These are phyloP conservation scores for Anisodus acutangulus DNA, from an alignment of 257 asterid species.

Conservation along the genomic window DNA sequence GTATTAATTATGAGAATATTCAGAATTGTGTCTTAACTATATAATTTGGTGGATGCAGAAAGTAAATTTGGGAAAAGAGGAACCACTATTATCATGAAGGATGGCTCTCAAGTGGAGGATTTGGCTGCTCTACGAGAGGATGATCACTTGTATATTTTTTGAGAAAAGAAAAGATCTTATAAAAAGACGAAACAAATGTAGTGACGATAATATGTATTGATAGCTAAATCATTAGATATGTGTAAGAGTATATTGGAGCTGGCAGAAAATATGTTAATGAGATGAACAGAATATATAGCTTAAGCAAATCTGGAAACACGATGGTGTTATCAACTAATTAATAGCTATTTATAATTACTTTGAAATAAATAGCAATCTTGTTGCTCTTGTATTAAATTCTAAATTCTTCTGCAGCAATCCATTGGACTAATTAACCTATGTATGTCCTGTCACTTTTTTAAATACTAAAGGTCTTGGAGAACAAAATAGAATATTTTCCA, in stretches of 20 bases:
- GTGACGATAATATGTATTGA: background rate
- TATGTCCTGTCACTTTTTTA: no score
- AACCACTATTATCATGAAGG: slow-evolving; percentile 61
- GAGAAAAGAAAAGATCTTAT: slow-evolving; percentile 27
- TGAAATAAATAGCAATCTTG: no score
- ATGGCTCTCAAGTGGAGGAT: slow-evolving; percentile 91
- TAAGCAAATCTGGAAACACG: background rate
- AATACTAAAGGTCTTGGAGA: slow-evolving; percentile 73
- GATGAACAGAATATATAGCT: background rate
- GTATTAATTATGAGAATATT: background rate
- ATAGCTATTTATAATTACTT: no score
- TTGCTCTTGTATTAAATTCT: no score
- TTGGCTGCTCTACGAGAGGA: slow-evolving; percentile 72
- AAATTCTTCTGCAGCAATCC: no score
- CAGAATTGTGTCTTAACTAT: background rate
- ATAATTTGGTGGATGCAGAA: slow-evolving; percentile 56
- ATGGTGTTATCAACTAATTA: no score
- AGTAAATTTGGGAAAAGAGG: slow-evolving; percentile 73
- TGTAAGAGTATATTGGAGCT: background rate
- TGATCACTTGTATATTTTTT: slow-evolving; percentile 77
- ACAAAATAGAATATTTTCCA: slow-evolving; percentile 91
- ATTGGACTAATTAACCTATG: no score
- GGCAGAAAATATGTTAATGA: background rate
- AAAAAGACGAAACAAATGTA: background rate
- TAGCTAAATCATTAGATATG: background rate